Evolutionary conservation across 176 grass and related monocot genomes (phyloP).

Genomic region (Bothriochloa decipiens): DNA sequence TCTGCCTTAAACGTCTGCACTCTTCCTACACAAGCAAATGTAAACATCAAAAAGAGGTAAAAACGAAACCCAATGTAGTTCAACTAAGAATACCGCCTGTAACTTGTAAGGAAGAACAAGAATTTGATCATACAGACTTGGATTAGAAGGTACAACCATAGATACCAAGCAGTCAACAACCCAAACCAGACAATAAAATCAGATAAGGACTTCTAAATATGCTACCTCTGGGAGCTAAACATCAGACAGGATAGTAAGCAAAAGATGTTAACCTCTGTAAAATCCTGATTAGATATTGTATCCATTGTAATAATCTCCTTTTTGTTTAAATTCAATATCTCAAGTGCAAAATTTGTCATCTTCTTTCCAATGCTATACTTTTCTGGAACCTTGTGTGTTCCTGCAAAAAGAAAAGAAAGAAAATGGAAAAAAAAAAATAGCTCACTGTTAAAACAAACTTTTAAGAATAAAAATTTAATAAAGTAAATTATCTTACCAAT

Average conservation of each 20-base stretch:
- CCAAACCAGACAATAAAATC: slow-evolving; percentile 7
- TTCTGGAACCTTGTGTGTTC: slow-evolving; percentile 69
- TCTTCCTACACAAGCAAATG: slow-evolving; percentile 78
- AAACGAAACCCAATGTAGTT: slow-evolving; percentile 21
- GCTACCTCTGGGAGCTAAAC: not conserved
- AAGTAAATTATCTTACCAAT: slow-evolving; percentile 65
- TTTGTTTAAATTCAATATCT: slow-evolving; percentile 95
- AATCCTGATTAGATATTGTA: slow-evolving; percentile 98
- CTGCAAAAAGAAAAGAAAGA: slow-evolving; percentile 43
- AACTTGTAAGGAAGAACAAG: not conserved
- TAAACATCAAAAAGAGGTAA: slow-evolving; percentile 35
- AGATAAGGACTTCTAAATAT: slow-evolving; percentile 17
- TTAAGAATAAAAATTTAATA: slow-evolving; percentile 12
- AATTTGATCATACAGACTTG: not conserved
- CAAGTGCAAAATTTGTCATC: slow-evolving; percentile 75
- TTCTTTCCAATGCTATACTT: slow-evolving; percentile 93
- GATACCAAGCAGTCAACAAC: not conserved
- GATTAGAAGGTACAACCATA: not conserved
- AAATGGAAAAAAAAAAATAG: not conserved
- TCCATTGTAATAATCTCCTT: slow-evolving; percentile 81
- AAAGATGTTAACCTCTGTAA: slow-evolving; percentile 73
- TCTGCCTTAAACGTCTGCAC: slow-evolving; percentile 88
- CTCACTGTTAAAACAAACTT: not conserved
- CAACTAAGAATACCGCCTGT: slow-evolving; percentile 9
- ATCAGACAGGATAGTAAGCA: not conserved